These are phyloP conservation scores for Globisporangium nunn DNA, from an alignment of 352 stramenopile genomes.

Conservation along the genomic window DNA sequence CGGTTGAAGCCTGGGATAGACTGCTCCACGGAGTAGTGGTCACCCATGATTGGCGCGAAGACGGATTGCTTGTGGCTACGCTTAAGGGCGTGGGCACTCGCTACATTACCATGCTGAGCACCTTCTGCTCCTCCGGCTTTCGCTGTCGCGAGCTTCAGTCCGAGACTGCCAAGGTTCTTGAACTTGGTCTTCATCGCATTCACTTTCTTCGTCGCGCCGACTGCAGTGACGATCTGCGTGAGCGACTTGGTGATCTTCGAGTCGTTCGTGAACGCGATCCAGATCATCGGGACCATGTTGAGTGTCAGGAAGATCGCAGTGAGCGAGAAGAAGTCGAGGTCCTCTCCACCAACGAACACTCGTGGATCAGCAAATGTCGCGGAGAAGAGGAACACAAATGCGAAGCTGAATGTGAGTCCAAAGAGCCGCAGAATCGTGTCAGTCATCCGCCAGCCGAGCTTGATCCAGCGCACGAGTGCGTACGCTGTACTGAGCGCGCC, in stretches of 20 bases:
- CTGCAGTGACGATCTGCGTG: conserved; percentile 66
- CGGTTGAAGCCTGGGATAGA: conserved; percentile 64
- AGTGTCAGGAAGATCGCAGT: conserved; percentile 76
- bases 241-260: conserved; percentile 80
- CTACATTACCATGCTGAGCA: not conserved
- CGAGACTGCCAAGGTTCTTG: conserved; percentile 73
- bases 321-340: conserved; percentile 75
- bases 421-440: conserved; percentile 46
- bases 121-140: conserved; percentile 22
- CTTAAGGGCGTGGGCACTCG: conserved; percentile 4
- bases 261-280: conserved; percentile 88
- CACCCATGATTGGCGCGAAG: conserved; percentile 68
- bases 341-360: conserved; percentile 56
- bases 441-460: conserved; percentile 82
- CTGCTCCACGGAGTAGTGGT: conserved; percentile 74
- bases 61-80: conserved; percentile 52
- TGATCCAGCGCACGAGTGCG: conserved; percentile 46
- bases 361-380: conserved; percentile 72
- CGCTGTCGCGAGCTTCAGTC: conserved; percentile 58
- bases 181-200: conserved; percentile 74
- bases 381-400: conserved; percentile 77
- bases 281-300: conserved; percentile 89
- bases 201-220: conserved; percentile 71
- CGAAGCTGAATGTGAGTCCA: conserved; percentile 36
- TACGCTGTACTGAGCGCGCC: conserved; percentile 35